Evolutionary conservation across 176 grass and related monocot species (phyloP).

Genomic region (Zea luxurians): DNA sequence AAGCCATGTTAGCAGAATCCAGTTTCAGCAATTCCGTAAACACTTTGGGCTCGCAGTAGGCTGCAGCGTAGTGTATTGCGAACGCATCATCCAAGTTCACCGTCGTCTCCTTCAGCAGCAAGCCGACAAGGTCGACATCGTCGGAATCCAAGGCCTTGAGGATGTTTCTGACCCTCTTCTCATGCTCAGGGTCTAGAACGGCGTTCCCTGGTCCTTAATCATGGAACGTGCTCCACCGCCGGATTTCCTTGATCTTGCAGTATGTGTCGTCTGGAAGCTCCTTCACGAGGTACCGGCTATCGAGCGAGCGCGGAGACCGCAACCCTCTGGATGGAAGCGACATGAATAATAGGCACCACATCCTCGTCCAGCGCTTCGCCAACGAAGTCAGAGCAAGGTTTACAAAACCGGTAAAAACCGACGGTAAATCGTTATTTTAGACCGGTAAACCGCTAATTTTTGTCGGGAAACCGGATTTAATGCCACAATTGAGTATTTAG

Average conservation of each 20-base stretch:
- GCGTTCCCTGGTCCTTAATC: slow-evolving; percentile 3
- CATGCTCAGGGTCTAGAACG: slow-evolving; percentile 49
- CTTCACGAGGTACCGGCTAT: slow-evolving; percentile 57
- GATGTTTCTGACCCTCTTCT: slow-evolving; percentile 63
- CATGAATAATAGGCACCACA: slow-evolving; percentile 53
- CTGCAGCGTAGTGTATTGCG: slow-evolving; percentile 67
- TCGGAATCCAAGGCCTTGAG: slow-evolving; percentile 68
- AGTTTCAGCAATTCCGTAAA: slow-evolving; percentile 51
- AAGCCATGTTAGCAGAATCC: slow-evolving; percentile 54
- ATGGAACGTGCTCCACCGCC: neutral
- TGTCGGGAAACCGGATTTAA: too few species aligned
- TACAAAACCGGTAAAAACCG: too few species aligned
- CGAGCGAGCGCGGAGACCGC: slow-evolving; percentile 44
- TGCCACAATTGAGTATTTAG: too few species aligned
- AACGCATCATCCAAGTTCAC: slow-evolving; percentile 65
- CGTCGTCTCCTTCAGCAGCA: slow-evolving; percentile 56
- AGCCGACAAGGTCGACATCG: slow-evolving; percentile 58
- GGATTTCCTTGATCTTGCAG: slow-evolving; percentile 41
- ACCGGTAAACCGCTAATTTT: too few species aligned
- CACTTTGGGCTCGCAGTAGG: slow-evolving; percentile 70
- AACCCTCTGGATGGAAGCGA: slow-evolving; percentile 51
- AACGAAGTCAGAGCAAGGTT: slow-evolving; percentile 59
- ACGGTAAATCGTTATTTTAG: too few species aligned
- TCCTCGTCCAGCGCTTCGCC: slow-evolving; percentile 56
- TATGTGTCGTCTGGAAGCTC: slow-evolving; percentile 49